Base-by-base conservation (phyloP, 163 green algal species). In the Prototheca wickerhamii region DNA sequence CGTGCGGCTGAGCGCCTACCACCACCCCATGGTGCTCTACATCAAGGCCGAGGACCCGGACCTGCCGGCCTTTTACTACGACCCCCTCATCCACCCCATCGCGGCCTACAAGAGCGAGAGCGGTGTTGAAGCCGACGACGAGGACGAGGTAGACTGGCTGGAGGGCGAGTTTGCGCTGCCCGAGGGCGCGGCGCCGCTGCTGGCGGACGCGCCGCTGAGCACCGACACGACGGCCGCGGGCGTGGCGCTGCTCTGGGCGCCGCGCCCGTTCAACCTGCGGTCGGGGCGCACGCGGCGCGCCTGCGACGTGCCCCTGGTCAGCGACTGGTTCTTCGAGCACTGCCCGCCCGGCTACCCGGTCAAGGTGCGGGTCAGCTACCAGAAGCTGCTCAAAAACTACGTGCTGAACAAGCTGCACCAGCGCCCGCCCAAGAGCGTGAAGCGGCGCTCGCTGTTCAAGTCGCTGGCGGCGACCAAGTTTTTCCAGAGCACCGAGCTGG, bases 311-410 rank as follows among this genome's bases (percentile, higher is more conserved):
- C 94, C 94, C 12, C 82, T 99, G 26, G 88, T 98, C 32, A 89
- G 89, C 63, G 65, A 64, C 23, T 99, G 93, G 94, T 99, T 95
- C 81, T 78, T 89, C 66, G 91, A 97, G 90, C 92, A 95, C 84
- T 96, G 89, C 72, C 85, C 85, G 43, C 68, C 62, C 40, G 74
- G 76, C 28, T 89, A 97, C 76, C 92, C 93, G 2, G 93, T 98
- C 50, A 98, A 98, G 79, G 90, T 98, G 55, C 82, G 93, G 30
- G 94, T 99, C 59, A 89, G 72, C 61, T 99, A 99, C 84, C 94
- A 99, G 88, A 99, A 99, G 87, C 87, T 99, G 75, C 84, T 99
- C 18, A 99, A 99, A 89, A 91, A 88, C 76, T 95, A 89, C 68
- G 85, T 99, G 60, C 82, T 98, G 26, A 98, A 98, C 83, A 61